These are phyloP conservation scores for Ascoidea tarda DNA, from an alignment of 805 yeast species.

Conservation along the genomic window DNA sequence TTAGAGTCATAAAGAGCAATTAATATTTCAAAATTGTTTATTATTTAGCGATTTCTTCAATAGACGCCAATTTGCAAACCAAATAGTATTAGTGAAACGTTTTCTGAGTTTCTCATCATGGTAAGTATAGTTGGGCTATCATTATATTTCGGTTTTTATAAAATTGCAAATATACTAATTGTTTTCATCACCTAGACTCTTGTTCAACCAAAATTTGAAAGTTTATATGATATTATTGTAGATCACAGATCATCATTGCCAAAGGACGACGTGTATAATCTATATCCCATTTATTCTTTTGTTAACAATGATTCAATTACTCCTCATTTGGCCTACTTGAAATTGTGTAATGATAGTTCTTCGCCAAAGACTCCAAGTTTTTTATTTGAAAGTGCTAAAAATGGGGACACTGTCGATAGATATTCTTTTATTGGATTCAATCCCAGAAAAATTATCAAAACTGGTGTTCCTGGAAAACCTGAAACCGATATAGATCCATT, in stretches of 20 bases:
- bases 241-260: constrained; percentile 13
- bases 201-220: constrained; percentile 23
- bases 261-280: constrained; percentile 31
- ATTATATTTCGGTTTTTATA: too few species aligned
- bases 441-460: constrained; percentile 70
- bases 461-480: constrained; percentile 50
- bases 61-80: too few species aligned
- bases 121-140: too few species aligned
- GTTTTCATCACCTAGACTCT: too few species aligned
- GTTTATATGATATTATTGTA: constrained; percentile 16
- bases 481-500: constrained; percentile 65
- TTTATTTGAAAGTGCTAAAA: constrained; percentile 76
- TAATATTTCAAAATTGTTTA: too few species aligned
- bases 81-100: too few species aligned
- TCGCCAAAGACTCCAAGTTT: constrained; percentile 43
- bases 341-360: constrained; percentile 35
- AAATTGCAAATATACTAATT: too few species aligned
- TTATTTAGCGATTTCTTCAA: too few species aligned
- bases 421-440: constrained; percentile 82
- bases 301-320: constrained; percentile 68
- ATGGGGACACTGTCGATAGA: constrained; percentile 81
- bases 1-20: too few species aligned
- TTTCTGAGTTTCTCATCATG: too few species aligned
- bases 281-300: constrained; percentile 70
- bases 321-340: constrained; percentile 83